Base-by-base conservation (phyloP, 2,329 filamentous ascomycete species). In the Colletotrichum tamarilloi region DNA sequence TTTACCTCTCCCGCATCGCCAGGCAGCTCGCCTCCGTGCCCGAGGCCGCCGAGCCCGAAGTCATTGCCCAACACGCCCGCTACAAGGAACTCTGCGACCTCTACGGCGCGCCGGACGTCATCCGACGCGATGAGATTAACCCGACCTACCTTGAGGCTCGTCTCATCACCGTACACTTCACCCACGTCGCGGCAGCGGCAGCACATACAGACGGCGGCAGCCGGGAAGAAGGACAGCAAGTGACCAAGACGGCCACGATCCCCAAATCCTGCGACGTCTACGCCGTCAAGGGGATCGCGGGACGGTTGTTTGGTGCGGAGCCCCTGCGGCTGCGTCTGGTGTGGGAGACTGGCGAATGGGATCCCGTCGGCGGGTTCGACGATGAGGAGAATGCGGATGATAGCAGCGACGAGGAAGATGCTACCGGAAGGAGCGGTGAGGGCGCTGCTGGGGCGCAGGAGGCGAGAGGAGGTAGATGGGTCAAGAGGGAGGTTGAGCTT, bases 311-410 rank as follows among this genome's bases (percentile, higher is more conserved):
- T 78, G 86, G 83, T 1, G 77, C 93, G 12, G 83, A 87, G 59
- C 93, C 95, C 0, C 85, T 94, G 75, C 83, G 84, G 55, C 84
- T 96, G 73, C 88, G 87, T 53, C 81, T 98, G 62, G 84, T 97
- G 0, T 97, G 94, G 93, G 95, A 98, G 84, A 98, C 95, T 9
- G 94, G 94, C 24, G 95, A 98, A 81, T 94, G 93, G 91, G 95
- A 98, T 81, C 94, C 94, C 0, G 91, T 95, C 0, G 88, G 88
- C 9, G 87, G 89, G 74, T 89, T 91, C 76, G 87, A 91, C 74
- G 87, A 90, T 5, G 87, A 88, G 35, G 79, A 77, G 14, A 87
- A 88, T 26, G 85, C 83, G 76, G 87, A 86, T 74, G 85, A 85
- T 58, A 87, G 85, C 76, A 88, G 87, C 58, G 88, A 89, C 35